These are phyloP conservation scores for Xylaria telfairii DNA, from an alignment of 495 filamentous ascomycete species.

Conservation along the genomic window DNA sequence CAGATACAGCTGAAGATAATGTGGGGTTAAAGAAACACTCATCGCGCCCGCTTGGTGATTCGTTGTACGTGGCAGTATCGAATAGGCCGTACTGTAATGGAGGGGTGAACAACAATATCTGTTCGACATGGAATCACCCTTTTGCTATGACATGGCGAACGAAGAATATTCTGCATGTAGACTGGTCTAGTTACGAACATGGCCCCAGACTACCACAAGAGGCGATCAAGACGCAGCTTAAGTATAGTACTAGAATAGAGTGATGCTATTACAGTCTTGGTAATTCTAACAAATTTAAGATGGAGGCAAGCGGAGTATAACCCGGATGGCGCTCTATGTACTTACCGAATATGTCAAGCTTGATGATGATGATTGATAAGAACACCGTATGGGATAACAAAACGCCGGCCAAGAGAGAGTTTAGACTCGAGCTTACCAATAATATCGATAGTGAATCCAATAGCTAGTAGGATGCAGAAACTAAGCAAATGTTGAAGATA, in stretches of 20 bases:
- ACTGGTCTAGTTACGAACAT: neutral
- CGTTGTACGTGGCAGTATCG: neutral
- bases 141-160: neutral
- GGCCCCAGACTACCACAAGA: neutral
- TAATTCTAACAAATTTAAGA: neutral
- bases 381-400: neutral
- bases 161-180: neutral
- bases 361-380: neutral
- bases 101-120: neutral
- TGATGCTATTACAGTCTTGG: neutral
- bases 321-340: neutral
- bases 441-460: neutral
- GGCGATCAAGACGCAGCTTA: neutral
- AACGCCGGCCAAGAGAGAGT: neutral
- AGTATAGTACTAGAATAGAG: neutral
- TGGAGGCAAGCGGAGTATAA: neutral
- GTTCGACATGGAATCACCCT: neutral
- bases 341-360: neutral
- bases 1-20: neutral
- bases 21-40: neutral
- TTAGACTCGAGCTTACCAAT: neutral
- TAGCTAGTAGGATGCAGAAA: neutral
- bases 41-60: neutral
- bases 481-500: neutral
- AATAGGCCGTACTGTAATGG: conserved; percentile 2